Conservation (phyloP, 352 stramenopile species). For the Pythium sukuiense region DNA sequence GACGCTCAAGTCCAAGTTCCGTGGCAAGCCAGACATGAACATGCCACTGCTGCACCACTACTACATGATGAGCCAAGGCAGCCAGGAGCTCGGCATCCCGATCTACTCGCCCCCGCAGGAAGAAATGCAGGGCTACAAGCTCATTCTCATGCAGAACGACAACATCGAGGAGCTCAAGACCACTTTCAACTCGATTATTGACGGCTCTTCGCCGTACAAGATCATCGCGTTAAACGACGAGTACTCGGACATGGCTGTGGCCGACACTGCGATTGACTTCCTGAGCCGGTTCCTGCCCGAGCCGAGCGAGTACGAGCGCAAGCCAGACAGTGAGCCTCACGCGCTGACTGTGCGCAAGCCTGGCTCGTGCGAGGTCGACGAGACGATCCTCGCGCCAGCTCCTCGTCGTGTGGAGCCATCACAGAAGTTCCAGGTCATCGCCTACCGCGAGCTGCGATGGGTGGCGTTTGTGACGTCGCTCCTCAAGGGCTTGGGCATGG, state of each 20-base stretch:
- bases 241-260: conserved; percentile 80
- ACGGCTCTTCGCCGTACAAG: conserved; percentile 62
- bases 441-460: conserved; percentile 79
- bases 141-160: conserved; percentile 84
- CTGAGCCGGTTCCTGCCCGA: conserved; percentile 68
- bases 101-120: conserved; percentile 67
- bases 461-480: conserved; percentile 80
- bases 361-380: conserved; percentile 67
- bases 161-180: conserved; percentile 71
- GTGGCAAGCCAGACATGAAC: conserved; percentile 86
- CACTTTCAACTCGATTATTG: conserved; percentile 67
- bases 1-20: conserved; percentile 87
- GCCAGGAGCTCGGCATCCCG: conserved; percentile 74
- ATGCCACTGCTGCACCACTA: conserved; percentile 86
- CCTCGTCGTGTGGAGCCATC: conserved; percentile 58
- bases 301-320: conserved; percentile 68
- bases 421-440: conserved; percentile 79
- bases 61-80: conserved; percentile 86
- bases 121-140: conserved; percentile 84
- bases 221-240: conserved; percentile 88
- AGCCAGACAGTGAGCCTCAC: conserved; percentile 39
- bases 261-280: conserved; percentile 70
- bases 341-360: conserved; percentile 62
- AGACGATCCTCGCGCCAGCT: conserved; percentile 67
- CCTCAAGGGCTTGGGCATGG: conserved; percentile 71